Percentiles rank a stretch among this genome's conserved stretches.
Conservation (phyloP, 352 stramenopile genomes). For the Phytophthora sp. region DNA sequence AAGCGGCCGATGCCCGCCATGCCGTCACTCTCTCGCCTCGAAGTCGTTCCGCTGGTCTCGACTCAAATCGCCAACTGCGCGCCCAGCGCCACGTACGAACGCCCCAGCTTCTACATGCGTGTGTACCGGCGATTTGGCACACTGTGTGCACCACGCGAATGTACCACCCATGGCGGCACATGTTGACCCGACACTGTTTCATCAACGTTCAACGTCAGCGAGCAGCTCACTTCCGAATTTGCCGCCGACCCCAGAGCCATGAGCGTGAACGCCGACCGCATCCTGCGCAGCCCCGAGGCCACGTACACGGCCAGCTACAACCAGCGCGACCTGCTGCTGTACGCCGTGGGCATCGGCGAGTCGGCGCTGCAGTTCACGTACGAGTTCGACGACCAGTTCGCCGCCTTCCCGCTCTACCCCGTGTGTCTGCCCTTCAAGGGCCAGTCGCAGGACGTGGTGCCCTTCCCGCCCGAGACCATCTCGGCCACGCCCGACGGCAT, state of each 20-base stretch:
- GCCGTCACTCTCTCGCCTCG: not conserved
- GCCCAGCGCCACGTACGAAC: conserved; percentile 13
- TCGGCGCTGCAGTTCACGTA: conserved; percentile 89
- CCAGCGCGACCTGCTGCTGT: conserved; percentile 89
- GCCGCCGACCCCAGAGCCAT: conserved; percentile 24
- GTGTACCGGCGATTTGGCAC: too few species aligned
- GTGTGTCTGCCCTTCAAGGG: conserved; percentile 90
- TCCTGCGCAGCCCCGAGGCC: conserved; percentile 57
- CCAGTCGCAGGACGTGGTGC: conserved; percentile 84
- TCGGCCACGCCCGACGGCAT: conserved; percentile 67
- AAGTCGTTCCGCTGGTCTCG: conserved; percentile 25
- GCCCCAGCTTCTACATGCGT: conserved; percentile 17
- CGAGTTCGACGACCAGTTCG: conserved; percentile 86
- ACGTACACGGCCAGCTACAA: conserved; percentile 82
- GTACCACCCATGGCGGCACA: not conserved
- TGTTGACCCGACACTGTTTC: too few species aligned
- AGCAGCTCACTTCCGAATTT: conserved; percentile 26
- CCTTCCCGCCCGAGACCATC: conserved; percentile 82
- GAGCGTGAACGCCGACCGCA: conserved; percentile 68
- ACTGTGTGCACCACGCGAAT: not conserved
- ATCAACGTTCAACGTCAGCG: conserved; percentile 32
- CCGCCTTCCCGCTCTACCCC: conserved; percentile 89
- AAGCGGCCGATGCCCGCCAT: conserved; percentile 45
- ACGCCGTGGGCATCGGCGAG: conserved; percentile 89
- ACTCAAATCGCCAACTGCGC: conserved; percentile 16